phyloP scores from a whole-genome alignment of 1,284 basidiomycete species.

The Ceratobasidium sp. region DNA sequence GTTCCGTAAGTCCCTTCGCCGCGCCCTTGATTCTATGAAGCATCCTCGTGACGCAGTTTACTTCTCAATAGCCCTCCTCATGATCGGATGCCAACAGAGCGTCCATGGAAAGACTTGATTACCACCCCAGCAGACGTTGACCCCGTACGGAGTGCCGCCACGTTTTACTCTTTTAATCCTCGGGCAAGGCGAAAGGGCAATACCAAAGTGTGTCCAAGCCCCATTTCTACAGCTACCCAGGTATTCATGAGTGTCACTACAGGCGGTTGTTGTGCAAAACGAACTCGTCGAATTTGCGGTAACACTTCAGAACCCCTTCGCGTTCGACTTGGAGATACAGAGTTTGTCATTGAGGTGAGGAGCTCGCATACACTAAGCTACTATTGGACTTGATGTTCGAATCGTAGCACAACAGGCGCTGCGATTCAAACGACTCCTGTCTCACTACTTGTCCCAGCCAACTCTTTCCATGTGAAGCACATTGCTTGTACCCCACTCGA shows the following conservation, averaged over 20 bases:
- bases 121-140: constrained; percentile 30
- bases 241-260: constrained; percentile 60
- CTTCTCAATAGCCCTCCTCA: constrained; percentile 60
- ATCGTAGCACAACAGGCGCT: constrained; percentile 82
- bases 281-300: constrained; percentile 87
- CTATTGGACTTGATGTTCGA: constrained; percentile 33
- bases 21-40: constrained; percentile 43
- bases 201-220: constrained; percentile 68
- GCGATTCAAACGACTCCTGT: constrained; percentile 75
- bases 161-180: constrained; percentile 42
- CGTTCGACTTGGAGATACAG: constrained; percentile 90
- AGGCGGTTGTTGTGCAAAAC: constrained; percentile 82
- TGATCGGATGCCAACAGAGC: constrained; percentile 80
- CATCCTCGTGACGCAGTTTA: neutral
- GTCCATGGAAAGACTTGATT: constrained; percentile 59
- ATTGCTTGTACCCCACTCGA: constrained; percentile 77
- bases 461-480: constrained; percentile 79
- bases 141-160: constrained; percentile 53
- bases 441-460: constrained; percentile 77
- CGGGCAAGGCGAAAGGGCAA: constrained; percentile 59
- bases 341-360: constrained; percentile 83
- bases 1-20: constrained; percentile 68
- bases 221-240: constrained; percentile 35
- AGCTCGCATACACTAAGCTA: neutral
- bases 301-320: constrained; percentile 90